Conservation (phyloP, 805 yeast species). For the Yarrowia sp. region DNA sequence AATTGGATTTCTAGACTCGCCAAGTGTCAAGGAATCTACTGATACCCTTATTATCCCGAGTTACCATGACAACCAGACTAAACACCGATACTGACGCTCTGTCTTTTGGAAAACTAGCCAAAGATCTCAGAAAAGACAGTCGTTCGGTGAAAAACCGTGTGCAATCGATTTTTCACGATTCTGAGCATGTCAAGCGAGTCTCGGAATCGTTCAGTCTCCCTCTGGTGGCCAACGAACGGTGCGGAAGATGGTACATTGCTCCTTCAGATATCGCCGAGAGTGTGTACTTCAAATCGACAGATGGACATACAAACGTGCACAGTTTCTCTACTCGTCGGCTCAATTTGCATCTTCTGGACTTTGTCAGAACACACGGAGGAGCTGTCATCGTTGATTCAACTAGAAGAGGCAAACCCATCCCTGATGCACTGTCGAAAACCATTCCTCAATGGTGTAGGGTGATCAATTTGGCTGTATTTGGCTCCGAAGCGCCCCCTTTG, state of each 20-base stretch:
- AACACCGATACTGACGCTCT: conserved; percentile 27
- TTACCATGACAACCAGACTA: conserved; percentile 9
- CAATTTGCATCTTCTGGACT: conserved; percentile 71
- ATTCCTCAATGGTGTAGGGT: conserved; percentile 93
- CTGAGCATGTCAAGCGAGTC: conserved; percentile 58
- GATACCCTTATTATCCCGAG: conserved; percentile 1
- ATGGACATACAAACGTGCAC: conserved; percentile 88
- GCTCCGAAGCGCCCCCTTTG: conserved; percentile 49
- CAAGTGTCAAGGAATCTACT: neutral
- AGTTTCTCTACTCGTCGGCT: conserved; percentile 73
- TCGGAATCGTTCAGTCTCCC: conserved; percentile 49
- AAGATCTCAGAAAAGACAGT: conserved; percentile 58
- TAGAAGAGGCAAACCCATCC: conserved; percentile 80
- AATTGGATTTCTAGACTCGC: neutral
- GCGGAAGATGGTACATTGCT: conserved; percentile 84
- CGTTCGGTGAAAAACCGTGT: conserved; percentile 65
- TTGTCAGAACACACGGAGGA: conserved; percentile 56
- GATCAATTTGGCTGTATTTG: conserved; percentile 62
- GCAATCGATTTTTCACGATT: conserved; percentile 73
- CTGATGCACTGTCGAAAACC: conserved; percentile 87
- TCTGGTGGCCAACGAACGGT: conserved; percentile 73
- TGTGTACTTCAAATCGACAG: conserved; percentile 87
- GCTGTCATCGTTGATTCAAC: conserved; percentile 80
- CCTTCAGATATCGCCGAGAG: conserved; percentile 55
- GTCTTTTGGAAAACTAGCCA: conserved; percentile 42